A percentile compares a stretch with the other conserved stretches of the same genome.
Evolutionary conservation across 139 green algal genomes (phyloP).

Genomic region (Picochlorum sp.): DNA sequence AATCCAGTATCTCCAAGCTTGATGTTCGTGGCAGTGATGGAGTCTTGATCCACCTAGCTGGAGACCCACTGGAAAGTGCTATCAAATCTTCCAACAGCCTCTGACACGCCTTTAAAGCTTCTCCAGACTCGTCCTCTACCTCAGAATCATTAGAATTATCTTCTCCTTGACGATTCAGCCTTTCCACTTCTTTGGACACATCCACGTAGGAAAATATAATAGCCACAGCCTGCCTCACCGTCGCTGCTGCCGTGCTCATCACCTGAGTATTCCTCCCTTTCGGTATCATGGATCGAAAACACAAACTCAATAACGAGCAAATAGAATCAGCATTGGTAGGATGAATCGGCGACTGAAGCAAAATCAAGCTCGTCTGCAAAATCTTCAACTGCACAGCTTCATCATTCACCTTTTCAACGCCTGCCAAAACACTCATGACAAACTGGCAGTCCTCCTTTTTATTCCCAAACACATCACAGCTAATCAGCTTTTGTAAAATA

Average conservation of each 20-base stretch:
- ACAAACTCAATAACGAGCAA: constrained; percentile 47
- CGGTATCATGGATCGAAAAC: constrained; percentile 41
- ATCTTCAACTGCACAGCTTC: constrained; percentile 75
- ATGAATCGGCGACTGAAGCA: constrained; percentile 64
- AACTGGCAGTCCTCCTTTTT: constrained; percentile 19
- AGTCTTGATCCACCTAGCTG: constrained; percentile 42
- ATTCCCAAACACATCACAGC: constrained; percentile 54
- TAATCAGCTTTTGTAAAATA: constrained; percentile 73
- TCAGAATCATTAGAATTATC: background rate
- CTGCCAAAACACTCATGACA: constrained; percentile 18
- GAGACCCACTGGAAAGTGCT: constrained; percentile 32
- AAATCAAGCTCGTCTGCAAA: constrained; percentile 69
- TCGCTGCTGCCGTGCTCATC: constrained; percentile 60
- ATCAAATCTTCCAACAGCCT: constrained; percentile 57
- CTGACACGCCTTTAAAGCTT: constrained; percentile 28
- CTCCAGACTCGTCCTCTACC: background rate
- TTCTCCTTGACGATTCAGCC: background rate
- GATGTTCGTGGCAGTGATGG: constrained; percentile 49
- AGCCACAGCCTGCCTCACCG: constrained; percentile 69
- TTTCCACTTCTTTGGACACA: constrained; percentile 14
- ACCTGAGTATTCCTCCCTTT: constrained; percentile 49
- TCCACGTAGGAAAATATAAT: constrained; percentile 66
- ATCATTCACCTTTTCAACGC: constrained; percentile 52
- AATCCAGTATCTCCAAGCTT: constrained; percentile 72
- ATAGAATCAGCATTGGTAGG: constrained; percentile 44